Evolutionary conservation across 768 basidiomycete species (phyloP), one percentile per base, ranked within the genome.

Genomic region (Peribolospora baueri): DNA sequence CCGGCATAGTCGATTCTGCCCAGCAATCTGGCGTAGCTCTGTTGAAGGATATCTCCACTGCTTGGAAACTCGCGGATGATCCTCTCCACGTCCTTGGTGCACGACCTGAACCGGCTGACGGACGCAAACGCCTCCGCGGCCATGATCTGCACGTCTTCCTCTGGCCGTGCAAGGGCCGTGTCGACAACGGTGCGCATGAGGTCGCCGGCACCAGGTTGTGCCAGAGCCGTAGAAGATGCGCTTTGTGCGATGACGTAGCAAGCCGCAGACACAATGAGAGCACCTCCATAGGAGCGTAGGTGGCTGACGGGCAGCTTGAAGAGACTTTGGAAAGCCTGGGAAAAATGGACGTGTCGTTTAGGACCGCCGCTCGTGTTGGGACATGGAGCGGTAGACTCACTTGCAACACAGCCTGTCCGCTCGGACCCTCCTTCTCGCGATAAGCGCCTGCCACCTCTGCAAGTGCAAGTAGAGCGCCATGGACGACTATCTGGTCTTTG

Each of bases 381-480:
- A 1, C 25, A 25, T 25, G 25, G 25, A 25, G 25, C 25, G 25
- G 25, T 25, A 25, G 25, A 25, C 25, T 25, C 25, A 25, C 25
- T 25, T 25, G 25, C 25, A 25, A 25, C 25, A 25, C 25, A 25
- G 25, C 25, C 25, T 25, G 25, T 25, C 25, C 25, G 25, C 25
- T 25, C 25, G 25, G 25, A 25, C 25, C 25, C 25, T 25, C 25
- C 25, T 25, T 25, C 25, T 25, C 25, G 25, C 25, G 25, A 25
- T 25, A 25, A 25, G 78, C 79, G n/a, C 68, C 64, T 0, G 84
- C 78, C 11, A 95, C 70, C 64, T 87, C 81, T 6, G 74, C 73
- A 37, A 95, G 70, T 1, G 76, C 78, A 36, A 79, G 69, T n/a
- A 95, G 67, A 7, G 74, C 79, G 2, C 91, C 91, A 63, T 95